Conservation (phyloP, 2,329 filamentous ascomycete genomes). For the Pseudogymnoascus sp. region DNA sequence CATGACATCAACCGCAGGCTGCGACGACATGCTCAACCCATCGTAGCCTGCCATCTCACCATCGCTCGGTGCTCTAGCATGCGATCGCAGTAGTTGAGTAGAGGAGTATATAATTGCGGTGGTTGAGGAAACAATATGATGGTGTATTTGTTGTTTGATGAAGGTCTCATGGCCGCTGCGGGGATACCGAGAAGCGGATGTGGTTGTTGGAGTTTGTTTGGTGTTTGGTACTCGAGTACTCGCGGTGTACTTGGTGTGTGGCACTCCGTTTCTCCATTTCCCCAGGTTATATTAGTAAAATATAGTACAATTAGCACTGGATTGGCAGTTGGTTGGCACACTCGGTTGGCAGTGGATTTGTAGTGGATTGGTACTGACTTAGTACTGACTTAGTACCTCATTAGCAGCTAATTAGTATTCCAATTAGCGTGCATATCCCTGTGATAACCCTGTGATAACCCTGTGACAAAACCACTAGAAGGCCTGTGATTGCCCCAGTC, state of each 20-base stretch:
- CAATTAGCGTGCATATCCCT: not conserved
- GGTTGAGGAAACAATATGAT: not conserved
- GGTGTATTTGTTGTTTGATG: not conserved
- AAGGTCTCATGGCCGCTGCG: conserved; percentile 2
- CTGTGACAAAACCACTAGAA: not conserved
- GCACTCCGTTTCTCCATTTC: not conserved
- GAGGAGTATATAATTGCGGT: not conserved
- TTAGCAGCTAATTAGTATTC: not conserved
- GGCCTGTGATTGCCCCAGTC: not conserved
- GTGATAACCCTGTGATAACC: not conserved
- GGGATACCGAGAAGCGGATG: not conserved
- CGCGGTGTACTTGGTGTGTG: not conserved
- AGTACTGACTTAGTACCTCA: not conserved
- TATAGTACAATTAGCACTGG: not conserved
- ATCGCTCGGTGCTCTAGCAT: not conserved
- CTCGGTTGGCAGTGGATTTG: not conserved
- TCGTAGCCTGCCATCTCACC: conserved; percentile 8
- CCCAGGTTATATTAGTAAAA: not conserved
- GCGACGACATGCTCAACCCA: conserved; percentile 9
- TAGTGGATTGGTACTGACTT: not conserved
- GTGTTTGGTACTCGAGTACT: not conserved
- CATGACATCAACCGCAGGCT: not conserved
- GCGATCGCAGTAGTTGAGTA: not conserved
- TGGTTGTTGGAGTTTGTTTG: not conserved
- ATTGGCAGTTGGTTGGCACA: not conserved